Evolutionary conservation across 164 flowering plant genomes (phyloP), one percentile per base, ranked within the genome.

Genomic region (Warburgia ugandensis): DNA sequence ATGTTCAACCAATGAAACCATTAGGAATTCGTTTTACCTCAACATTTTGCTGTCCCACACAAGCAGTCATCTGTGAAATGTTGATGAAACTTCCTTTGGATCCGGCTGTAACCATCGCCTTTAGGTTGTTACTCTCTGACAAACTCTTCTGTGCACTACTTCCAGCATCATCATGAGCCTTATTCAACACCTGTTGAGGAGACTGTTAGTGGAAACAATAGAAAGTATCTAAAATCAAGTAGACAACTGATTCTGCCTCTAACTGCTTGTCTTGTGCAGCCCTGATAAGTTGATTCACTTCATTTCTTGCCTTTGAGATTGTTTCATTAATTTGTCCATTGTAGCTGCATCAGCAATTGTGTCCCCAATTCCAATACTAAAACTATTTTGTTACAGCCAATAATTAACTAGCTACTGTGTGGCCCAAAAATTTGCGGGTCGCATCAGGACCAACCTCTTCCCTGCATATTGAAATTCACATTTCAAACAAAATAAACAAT

Each of bases 21-120:
- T 63, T 88, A 20, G 99, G 97, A 20, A 89, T 92, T 29, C 99
- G 95, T 61, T 92, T 92, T 16, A 97, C 99, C 69, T 92, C 99
- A 58, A 92, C 99, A 66, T 92, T 92, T 69, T 92, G 99, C 77
- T 92, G 97, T n/a, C 99, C 99, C 69, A 92, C 97, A 82, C 99
- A 92, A 62, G 99, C 97, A 76, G 97, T 92, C 99, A 92, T 92
- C 72, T 92, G 99, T 2, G 99, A 92, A 50, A 92, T 92, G 59
- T 92, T 92, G 63, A 92, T 92, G 53, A 92, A 92, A 88, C 97
- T 92, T 59, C 99, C 97, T 60, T 92, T 92, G 2, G 99, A 92
- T 17, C 99, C 99, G n/a, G 97, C 99, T 6, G 97, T 92, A 28
- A 92, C 99, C 97, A 92, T 92, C 22, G 99, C 99, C 70, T 92